Evolutionary conservation across 148 eudicot genomes (phyloP).

Genomic region (Oxyria digyna): DNA sequence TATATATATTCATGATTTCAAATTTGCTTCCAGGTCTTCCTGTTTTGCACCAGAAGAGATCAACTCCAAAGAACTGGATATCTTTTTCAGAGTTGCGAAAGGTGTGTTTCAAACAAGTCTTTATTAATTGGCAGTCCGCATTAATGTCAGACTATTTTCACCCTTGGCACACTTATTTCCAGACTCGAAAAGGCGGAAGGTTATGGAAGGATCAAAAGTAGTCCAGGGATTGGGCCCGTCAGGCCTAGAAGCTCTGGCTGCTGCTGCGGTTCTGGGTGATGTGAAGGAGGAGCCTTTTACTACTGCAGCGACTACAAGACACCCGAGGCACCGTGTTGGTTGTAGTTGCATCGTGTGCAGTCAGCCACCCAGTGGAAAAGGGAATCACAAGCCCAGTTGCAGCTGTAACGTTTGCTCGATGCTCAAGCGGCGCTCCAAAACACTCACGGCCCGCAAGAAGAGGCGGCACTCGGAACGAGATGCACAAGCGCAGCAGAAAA

Average conservation of each 20-base stretch:
- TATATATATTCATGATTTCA: neutral
- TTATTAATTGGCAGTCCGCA: neutral
- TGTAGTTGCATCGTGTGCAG: conserved; percentile 91
- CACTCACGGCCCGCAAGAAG: conserved; percentile 70
- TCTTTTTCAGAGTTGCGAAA: conserved; percentile 24
- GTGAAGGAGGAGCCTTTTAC: conserved; percentile 44
- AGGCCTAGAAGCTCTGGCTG: conserved; percentile 79
- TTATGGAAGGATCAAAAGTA: conserved; percentile 21
- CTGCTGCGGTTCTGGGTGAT: conserved; percentile 41
- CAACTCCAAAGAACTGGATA: conserved; percentile 43
- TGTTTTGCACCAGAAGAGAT: conserved; percentile 64
- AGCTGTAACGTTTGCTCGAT: conserved; percentile 70
- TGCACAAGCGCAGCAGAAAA: conserved; percentile 28
- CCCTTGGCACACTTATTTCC: no score
- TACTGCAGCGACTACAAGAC: conserved; percentile 69
- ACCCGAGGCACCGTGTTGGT: conserved; percentile 86
- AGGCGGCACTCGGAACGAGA: conserved; percentile 49
- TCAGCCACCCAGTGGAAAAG: conserved; percentile 93
- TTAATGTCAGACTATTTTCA: neutral
- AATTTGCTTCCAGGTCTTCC: conserved; percentile 42
- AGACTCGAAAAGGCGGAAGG: conserved; percentile 32
- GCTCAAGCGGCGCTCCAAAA: conserved; percentile 67
- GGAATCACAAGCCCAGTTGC: conserved; percentile 72
- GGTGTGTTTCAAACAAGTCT: no score
- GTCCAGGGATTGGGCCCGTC: conserved; percentile 46